Conservation (phyloP, 2,329 filamentous ascomycete genomes). For the Apiospora kogelbergensis region DNA sequence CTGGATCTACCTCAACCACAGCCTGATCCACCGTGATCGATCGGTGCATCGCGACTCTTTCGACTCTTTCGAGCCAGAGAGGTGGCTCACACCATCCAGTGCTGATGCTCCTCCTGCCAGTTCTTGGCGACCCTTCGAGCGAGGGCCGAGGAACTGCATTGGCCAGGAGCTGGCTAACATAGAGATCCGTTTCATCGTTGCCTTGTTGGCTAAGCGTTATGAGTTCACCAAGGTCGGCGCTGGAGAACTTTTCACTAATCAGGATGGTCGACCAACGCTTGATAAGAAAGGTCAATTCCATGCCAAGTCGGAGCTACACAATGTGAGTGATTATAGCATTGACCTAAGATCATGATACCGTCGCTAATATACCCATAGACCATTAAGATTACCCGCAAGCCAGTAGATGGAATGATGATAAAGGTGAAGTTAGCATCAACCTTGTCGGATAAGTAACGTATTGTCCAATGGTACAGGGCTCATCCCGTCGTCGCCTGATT, state of each 20-base stretch:
- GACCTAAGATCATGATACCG: too few relatives aligned
- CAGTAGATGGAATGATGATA: conserved; percentile 4
- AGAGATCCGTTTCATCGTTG: conserved; percentile 49
- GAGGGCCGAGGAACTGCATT: conserved; percentile 55
- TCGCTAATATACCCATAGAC: background rate
- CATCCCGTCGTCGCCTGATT: too few relatives aligned
- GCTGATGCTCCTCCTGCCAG: background rate
- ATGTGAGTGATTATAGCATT: background rate
- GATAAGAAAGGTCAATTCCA: background rate
- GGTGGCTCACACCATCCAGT: background rate
- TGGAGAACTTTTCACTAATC: background rate
- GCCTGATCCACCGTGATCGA: conserved; percentile 15
- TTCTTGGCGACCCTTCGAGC: conserved; percentile 53
- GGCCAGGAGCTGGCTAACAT: conserved; percentile 56
- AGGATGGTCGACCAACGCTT: conserved; percentile 5
- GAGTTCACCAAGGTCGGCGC: conserved; percentile 38
- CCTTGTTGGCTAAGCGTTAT: conserved; percentile 47
- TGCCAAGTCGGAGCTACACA: background rate
- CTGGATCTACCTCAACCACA: conserved; percentile 16
- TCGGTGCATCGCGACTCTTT: conserved; percentile 15
- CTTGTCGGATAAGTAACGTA: background rate
- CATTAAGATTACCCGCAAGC: background rate
- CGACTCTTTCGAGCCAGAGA: background rate
- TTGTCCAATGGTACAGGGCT: background rate
- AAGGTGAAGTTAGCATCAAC: conserved; percentile 12